Evolutionary conservation across 129 eudicot genomes (phyloP).

Genomic region (Ambrosia trifida): DNA sequence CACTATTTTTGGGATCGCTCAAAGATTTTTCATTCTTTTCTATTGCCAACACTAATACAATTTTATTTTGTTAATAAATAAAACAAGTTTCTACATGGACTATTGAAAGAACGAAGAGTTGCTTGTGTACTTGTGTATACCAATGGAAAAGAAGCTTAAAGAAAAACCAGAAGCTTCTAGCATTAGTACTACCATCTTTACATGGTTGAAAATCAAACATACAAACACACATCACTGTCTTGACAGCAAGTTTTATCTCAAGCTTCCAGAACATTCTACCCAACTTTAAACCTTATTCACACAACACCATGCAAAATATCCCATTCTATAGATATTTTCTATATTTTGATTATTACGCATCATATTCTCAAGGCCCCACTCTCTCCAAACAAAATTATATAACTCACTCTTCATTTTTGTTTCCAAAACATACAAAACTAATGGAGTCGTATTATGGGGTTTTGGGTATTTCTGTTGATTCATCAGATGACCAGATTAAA

Average conservation of each 20-base stretch:
- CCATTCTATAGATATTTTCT: conserved; percentile 3
- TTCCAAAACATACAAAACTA: neutral
- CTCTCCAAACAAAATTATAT: conserved; percentile 24
- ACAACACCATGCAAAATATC: neutral
- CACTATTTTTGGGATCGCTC: too few relatives aligned
- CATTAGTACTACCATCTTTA: neutral
- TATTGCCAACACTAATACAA: too few relatives aligned
- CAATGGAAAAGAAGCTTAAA: neutral
- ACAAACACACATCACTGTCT: neutral
- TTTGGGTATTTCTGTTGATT: conserved; percentile 51
- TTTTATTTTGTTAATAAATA: too few relatives aligned
- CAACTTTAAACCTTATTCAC: neutral
- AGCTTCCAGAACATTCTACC: conserved; percentile 25
- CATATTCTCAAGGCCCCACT: conserved; percentile 22
- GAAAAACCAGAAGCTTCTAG: neutral
- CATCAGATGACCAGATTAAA: conserved; percentile 70
- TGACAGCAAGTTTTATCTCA: neutral
- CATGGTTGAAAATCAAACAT: neutral
- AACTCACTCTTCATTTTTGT: neutral
- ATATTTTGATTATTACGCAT: neutral
- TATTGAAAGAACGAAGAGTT: too few relatives aligned
- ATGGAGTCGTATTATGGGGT: conserved; percentile 51
- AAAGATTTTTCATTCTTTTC: too few relatives aligned
- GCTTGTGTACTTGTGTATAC: too few relatives aligned
- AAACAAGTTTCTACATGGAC: too few relatives aligned